These are phyloP conservation scores for Microcyclosporella mali DNA, from an alignment of 2,329 filamentous ascomycete genomes.

Conservation along the genomic window DNA sequence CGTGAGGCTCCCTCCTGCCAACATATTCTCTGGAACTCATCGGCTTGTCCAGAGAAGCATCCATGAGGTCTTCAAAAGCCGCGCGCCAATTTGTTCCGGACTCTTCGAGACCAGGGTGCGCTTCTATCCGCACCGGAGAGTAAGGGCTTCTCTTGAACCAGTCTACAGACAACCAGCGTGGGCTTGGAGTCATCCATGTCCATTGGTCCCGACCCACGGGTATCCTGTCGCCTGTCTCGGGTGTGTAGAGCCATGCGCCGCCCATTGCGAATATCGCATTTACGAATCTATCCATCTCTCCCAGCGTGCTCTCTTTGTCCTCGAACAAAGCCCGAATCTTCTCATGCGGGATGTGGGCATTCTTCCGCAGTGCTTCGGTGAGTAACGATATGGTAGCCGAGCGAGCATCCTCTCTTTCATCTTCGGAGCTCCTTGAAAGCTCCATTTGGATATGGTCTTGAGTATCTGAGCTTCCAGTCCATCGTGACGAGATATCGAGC, in stretches of 20 bases:
- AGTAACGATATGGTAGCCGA: slow-evolving; percentile 20
- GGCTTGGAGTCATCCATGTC: slow-evolving; percentile 4
- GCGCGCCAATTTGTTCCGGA: slow-evolving; percentile 46
- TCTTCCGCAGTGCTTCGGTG: slow-evolving; percentile 20
- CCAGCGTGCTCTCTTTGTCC: slow-evolving; percentile 18
- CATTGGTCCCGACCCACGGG: slow-evolving; percentile 4
- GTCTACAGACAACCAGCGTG: slow-evolving; percentile 30
- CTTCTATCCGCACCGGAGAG: slow-evolving; percentile 50
- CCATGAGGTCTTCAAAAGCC: slow-evolving; percentile 55
- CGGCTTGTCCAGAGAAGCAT: slow-evolving; percentile 35
- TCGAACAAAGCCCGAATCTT: slow-evolving; percentile 26
- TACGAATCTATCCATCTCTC: slow-evolving; percentile 17
- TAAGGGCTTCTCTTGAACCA: slow-evolving; percentile 44
- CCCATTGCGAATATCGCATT: slow-evolving; percentile 14
- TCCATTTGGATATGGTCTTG: slow-evolving; percentile 20
- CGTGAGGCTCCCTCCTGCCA: slow-evolving; percentile 15
- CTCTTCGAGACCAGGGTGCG: slow-evolving; percentile 33
- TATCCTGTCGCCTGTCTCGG: slow-evolving; percentile 14
- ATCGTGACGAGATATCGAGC: slow-evolving; percentile 22
- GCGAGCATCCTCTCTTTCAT: slow-evolving; percentile 16
- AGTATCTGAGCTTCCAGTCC: slow-evolving; percentile 21
- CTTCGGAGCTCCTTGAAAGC: slow-evolving; percentile 9
- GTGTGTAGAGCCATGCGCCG: slow-evolving; percentile 18
- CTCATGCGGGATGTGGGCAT: slow-evolving; percentile 17
- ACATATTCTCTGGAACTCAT: slow-evolving; percentile 21